Evolutionary conservation across 208 protist genomes (phyloP).

Genomic region (Crithidia fasciculata): DNA sequence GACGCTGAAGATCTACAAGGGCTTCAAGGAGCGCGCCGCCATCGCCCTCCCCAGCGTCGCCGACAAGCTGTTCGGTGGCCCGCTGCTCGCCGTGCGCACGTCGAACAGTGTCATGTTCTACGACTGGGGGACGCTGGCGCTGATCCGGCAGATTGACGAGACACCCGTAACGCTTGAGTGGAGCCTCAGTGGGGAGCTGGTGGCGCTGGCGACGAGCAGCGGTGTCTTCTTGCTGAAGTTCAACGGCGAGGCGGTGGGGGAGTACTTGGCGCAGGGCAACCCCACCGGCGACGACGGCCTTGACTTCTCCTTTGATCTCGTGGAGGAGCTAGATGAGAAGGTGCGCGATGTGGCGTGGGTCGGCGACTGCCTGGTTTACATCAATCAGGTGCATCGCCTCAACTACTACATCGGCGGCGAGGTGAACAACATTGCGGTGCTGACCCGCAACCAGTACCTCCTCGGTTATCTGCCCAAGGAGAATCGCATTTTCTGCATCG

Average conservation of each 20-base stretch:
- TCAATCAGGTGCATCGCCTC: constrained; percentile 92
- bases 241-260: constrained; percentile 83
- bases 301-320: constrained; percentile 96
- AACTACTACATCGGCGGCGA: constrained; percentile 98
- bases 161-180: constrained; percentile 90
- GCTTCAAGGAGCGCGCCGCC: constrained; percentile 95
- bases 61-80: constrained; percentile 88
- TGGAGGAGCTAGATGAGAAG: constrained; percentile 93
- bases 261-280: constrained; percentile 69
- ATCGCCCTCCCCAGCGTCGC: constrained; percentile 67
- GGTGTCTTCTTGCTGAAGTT: constrained; percentile 96
- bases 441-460: constrained; percentile 91
- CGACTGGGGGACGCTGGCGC: constrained; percentile 94
- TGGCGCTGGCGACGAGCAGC: constrained; percentile 89
- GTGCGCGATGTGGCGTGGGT: constrained; percentile 95
- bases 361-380: constrained; percentile 98
- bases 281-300: constrained; percentile 92
- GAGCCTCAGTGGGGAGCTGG: constrained; percentile 90
- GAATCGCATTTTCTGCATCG: constrained; percentile 96
- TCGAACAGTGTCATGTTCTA: constrained; percentile 94
- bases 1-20: constrained; percentile 93
- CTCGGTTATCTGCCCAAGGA: constrained; percentile 96
- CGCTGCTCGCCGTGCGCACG: constrained; percentile 91
- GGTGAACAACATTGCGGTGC: constrained; percentile 91
- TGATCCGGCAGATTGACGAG: constrained; percentile 97